phyloP scores from a whole-genome alignment of 179 eudicot species.

The Spergularia azorica region DNA sequence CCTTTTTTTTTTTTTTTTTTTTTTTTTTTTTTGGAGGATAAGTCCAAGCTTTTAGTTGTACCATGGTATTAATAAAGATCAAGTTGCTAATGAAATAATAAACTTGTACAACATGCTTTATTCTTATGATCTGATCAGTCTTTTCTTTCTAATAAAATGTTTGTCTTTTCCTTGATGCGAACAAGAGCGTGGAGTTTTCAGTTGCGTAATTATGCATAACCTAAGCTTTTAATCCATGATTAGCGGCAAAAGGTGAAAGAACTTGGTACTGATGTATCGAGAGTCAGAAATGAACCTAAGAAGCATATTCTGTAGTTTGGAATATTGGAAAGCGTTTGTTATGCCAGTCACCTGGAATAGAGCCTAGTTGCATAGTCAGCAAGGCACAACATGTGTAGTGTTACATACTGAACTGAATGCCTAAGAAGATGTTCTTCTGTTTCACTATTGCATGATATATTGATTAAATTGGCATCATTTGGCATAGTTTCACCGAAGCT shows the following conservation, averaged over 20 bases:
- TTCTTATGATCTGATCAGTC: neutral
- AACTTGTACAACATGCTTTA: neutral
- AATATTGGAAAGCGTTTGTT: constrained; percentile 7
- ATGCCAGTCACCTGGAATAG: neutral
- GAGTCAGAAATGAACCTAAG: neutral
- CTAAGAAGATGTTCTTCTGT: too few species aligned
- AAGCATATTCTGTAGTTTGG: constrained; percentile 17
- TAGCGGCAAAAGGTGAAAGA: constrained; percentile 13
- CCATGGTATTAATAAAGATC: constrained; percentile 13
- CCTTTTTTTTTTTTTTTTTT: too few species aligned
- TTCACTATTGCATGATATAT: too few species aligned
- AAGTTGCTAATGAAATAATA: constrained; percentile 11
- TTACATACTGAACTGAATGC: too few species aligned
- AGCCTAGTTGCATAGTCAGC: neutral
- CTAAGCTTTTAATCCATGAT: constrained; percentile 15
- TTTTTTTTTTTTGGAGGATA: neutral
- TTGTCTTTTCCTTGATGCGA: constrained; percentile 14
- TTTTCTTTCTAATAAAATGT: neutral
- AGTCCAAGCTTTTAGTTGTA: constrained; percentile 5
- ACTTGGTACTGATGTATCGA: neutral
- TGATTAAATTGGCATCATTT: too few species aligned
- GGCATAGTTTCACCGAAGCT: too few species aligned
- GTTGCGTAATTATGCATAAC: constrained; percentile 20
- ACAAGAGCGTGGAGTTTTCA: constrained; percentile 6
- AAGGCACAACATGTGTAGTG: too few species aligned